These are phyloP conservation scores for Nakaseomyces kungkrabaensis DNA, from an alignment of 1,139 yeast species.

Conservation along the genomic window DNA sequence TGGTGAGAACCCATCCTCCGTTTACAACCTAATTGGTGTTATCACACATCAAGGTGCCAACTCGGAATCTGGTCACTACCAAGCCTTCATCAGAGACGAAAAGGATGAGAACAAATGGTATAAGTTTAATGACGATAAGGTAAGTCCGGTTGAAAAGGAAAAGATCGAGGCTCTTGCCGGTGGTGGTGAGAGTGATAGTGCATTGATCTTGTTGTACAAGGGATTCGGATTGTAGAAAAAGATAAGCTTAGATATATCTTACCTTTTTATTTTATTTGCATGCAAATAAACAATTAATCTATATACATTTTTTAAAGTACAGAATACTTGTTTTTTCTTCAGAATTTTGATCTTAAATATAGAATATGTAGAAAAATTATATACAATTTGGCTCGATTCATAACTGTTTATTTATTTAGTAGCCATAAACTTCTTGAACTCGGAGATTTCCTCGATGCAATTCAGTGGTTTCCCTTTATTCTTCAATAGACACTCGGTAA, in stretches of 20 bases:
- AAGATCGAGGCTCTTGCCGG: constrained; percentile 82
- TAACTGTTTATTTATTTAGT: constrained; percentile 1
- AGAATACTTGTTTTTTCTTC: neutral
- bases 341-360: neutral
- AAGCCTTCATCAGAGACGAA: constrained; percentile 70
- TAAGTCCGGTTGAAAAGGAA: constrained; percentile 63
- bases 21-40: constrained; percentile 73
- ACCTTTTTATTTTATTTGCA: no score
- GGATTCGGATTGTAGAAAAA: constrained; percentile 46
- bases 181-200: constrained; percentile 97
- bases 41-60: constrained; percentile 92
- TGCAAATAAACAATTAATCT: no score
- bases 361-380: neutral
- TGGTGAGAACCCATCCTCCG: constrained; percentile 79
- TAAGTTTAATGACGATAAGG: constrained; percentile 90
- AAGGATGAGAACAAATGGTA: constrained; percentile 78
- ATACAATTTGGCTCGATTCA: neutral
- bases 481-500: constrained; percentile 55
- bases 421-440: constrained; percentile 41
- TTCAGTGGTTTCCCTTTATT: constrained; percentile 70
- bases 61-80: constrained; percentile 97
- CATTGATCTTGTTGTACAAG: constrained; percentile 75
- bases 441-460: constrained; percentile 80
- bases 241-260: no score
- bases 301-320: no score